Evolutionary conservation across 306 rosid species (phyloP).

Genomic region (Quercus cerris): DNA sequence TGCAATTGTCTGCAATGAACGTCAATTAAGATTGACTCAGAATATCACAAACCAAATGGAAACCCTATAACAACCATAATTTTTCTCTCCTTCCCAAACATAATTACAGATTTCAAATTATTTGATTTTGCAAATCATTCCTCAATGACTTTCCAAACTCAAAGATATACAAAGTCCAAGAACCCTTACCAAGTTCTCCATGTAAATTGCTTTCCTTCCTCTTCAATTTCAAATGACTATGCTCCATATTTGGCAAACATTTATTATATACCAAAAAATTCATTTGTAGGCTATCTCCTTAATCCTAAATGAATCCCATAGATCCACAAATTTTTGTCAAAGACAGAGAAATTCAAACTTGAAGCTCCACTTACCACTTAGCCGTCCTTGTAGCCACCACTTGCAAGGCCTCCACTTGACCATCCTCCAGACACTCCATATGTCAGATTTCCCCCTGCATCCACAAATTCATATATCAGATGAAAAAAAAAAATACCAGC

Average conservation of each 20-base stretch:
- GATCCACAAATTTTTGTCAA: too few species aligned
- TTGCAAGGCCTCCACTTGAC: constrained; percentile 87
- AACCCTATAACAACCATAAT: constrained; percentile 20
- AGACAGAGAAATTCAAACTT: neutral
- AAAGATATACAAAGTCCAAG: too few species aligned
- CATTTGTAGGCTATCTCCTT: too few species aligned
- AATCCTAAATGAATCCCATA: too few species aligned
- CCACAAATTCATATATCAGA: constrained; percentile 4
- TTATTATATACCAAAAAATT: too few species aligned
- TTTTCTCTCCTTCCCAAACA: neutral
- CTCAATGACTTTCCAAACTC: neutral
- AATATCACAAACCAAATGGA: neutral
- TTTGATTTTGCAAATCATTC: neutral
- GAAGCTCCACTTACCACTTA: constrained; percentile 41
- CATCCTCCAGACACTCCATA: constrained; percentile 79
- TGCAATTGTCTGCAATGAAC: constrained; percentile 85
- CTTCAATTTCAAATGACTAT: too few species aligned
- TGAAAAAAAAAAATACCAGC: neutral
- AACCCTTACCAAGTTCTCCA: too few species aligned
- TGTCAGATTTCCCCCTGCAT: constrained; percentile 51
- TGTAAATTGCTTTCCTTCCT: too few species aligned
- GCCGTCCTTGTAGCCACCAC: constrained; percentile 81
- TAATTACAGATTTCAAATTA: neutral
- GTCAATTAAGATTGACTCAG: constrained; percentile 35
- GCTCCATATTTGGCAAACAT: too few species aligned